These are phyloP conservation scores for Phytophthora tubulina DNA, from an alignment of 352 stramenopile species.

Conservation along the genomic window DNA sequence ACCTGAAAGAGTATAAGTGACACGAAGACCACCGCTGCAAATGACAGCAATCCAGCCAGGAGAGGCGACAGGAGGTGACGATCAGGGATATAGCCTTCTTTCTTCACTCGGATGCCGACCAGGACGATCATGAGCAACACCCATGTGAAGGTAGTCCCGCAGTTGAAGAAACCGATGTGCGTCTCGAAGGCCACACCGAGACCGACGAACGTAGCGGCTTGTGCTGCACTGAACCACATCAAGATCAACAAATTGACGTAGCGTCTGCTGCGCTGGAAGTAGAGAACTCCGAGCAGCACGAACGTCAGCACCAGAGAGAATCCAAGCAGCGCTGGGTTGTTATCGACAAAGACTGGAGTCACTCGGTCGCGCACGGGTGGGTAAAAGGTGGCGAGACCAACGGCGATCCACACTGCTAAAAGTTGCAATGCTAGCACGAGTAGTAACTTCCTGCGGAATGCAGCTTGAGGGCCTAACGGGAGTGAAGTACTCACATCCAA, in stretches of 20 bases:
- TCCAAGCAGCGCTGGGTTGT: slow-evolving; percentile 19
- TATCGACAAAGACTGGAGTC: slow-evolving; percentile 18
- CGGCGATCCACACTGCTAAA: slow-evolving; percentile 33
- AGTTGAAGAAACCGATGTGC: slow-evolving; percentile 54
- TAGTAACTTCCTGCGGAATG: slow-evolving; percentile 50
- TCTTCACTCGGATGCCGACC: slow-evolving; percentile 28
- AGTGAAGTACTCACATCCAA: slow-evolving; percentile 39
- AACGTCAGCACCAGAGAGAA: slow-evolving; percentile 18
- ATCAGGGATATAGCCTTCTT: slow-evolving; percentile 5
- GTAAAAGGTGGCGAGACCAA: slow-evolving; percentile 38
- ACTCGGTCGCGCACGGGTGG: slow-evolving; percentile 27
- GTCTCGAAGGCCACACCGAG: slow-evolving; percentile 46
- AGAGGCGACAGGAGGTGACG: slow-evolving; percentile 36
- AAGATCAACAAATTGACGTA: slow-evolving; percentile 46
- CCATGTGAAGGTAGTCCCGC: slow-evolving; percentile 44
- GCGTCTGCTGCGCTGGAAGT: slow-evolving; percentile 39
- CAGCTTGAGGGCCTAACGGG: slow-evolving; percentile 36
- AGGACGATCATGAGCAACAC: slow-evolving; percentile 43
- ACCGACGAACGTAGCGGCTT: slow-evolving; percentile 43
- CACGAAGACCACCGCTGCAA: slow-evolving; percentile 23
- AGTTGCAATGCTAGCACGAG: slow-evolving; percentile 43
- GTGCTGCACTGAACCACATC: slow-evolving; percentile 40
- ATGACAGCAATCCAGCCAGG: slow-evolving; percentile 29
- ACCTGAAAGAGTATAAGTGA: slow-evolving; percentile 32
- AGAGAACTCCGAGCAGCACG: slow-evolving; percentile 45